Base-by-base conservation (phyloP, 2,329 filamentous ascomycete species). In the Phyllosticta capitalensis region DNA sequence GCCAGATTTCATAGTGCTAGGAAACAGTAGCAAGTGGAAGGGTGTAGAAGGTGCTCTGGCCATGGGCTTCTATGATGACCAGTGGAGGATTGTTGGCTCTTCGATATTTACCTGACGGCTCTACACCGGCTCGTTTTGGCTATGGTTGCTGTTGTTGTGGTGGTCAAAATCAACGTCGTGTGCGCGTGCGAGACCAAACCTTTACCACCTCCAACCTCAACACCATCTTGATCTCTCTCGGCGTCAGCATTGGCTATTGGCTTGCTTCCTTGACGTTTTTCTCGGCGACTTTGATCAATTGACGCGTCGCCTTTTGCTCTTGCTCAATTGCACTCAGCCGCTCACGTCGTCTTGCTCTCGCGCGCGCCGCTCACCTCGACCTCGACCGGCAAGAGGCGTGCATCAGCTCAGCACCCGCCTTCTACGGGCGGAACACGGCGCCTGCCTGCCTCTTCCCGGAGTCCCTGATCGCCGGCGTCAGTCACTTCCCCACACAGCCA, bases 1-100 rank as follows among this genome's bases (percentile, higher is more conserved):
- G 64, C 81, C 82, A 12, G 81, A 84, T 64, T 83, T 83, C 64
- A 71, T 84, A 4, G 67, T 84, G 1, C 64, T 80, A 26, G 73
- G 76, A 51, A 65, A 70, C 56, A 72, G 68, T 22, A 77, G 77
- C 66, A 71, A 74, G 60, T 81, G 77, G 77, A 76, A 75, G 63
- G 81, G 81, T 1, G 68, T 78, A 52, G 79, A 76, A 51, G 81
- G 81, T 5, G 73, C 76, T 5, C 66, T 80, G 59, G 80, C 80
- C 2, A 73, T 83, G 70, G 82, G 81, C 0, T 83, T 81, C 67
- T 78, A 84, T 63, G 79, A 83, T 64, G 71, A 72, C 61, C 62
- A 68, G n/a, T 84, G 82, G 82, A 68, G 76, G 52, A 72, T 82
- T 52, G 78, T 78, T 49, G 62, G 70, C 45, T 74, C 72, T 24